Conservation (phyloP, 441 rosid genomes). For the Populus tomentosa region DNA sequence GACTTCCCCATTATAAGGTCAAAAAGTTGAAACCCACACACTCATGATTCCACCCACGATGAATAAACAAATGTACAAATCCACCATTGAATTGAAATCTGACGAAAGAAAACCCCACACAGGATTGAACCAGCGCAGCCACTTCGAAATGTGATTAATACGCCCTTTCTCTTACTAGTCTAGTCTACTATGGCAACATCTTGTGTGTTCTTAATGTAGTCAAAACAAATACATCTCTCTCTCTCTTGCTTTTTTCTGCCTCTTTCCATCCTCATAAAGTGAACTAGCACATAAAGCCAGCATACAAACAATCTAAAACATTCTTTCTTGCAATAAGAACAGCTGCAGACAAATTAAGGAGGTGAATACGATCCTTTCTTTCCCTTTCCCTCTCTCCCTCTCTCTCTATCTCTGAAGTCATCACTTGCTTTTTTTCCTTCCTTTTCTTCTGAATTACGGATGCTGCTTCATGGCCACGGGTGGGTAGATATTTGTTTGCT, state of each 20-base stretch:
- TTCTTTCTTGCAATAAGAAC: slow-evolving; percentile 46
- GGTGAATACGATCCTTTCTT: slow-evolving; percentile 34
- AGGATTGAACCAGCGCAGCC: slow-evolving; percentile 20
- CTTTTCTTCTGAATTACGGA: slow-evolving; percentile 62
- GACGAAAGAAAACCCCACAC: slow-evolving; percentile 37
- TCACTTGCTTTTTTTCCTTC: slow-evolving; percentile 38
- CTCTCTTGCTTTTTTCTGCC: neutral
- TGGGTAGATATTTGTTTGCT: slow-evolving; percentile 28
- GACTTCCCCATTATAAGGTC: slow-evolving; percentile 48
- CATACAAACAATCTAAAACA: slow-evolving; percentile 54
- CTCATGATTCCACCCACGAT: slow-evolving; percentile 66
- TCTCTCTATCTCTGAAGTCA: slow-evolving; percentile 38
- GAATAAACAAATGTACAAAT: slow-evolving; percentile 22
- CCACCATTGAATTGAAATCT: slow-evolving; percentile 25
- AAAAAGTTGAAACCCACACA: slow-evolving; percentile 53
- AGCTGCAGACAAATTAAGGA: slow-evolving; percentile 41
- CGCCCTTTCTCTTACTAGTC: neutral
- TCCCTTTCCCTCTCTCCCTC: slow-evolving; percentile 26
- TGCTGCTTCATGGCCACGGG: slow-evolving; percentile 75
- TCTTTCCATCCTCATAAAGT: slow-evolving; percentile 41
- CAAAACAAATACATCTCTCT: slow-evolving; percentile 51
- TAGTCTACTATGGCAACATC: neutral
- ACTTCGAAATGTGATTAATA: neutral
- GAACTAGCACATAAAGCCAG: slow-evolving; percentile 63
- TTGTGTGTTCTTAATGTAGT: slow-evolving; percentile 27